Base-by-base conservation (phyloP, 106 monocot species). In the Phalaenopsis equestris region DNA sequence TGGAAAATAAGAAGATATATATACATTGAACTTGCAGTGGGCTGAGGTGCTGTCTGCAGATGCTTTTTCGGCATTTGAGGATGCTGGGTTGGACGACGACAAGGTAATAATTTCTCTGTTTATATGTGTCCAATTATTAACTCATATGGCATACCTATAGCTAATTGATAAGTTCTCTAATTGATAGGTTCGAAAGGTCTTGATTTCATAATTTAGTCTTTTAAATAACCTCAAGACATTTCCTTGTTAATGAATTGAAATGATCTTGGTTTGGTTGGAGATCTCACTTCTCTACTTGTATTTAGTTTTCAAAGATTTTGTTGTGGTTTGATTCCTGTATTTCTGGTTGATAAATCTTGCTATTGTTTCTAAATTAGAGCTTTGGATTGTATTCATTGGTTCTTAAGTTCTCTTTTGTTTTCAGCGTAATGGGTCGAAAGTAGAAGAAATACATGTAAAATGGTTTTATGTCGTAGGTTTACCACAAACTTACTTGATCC, bases 41-140 rank as follows among this genome's bases (percentile, higher is more conserved):
- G 98, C 94, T 42, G 98, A 94, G 77, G 98, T 99, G 23, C 80
- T 99, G 65, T 93, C 98, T 77, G 98, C 98, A 58, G 98, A 99
- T 87, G 98, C 98, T 74, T 94, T 99, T 77, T 99, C 98, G 19
- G 94, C 98, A 56, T 99, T 99, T 87, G 98, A 99, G 79, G 98
- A 99, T 87, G 92, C 84, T 82, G 98, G 98, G 18, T 86, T 99
- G 76, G 93, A 99, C 68, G 83, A 86, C 78, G 87, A 90, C 16
- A 86, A 90, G 98, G 98, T 99, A 84, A 81, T 41, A 17, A 19
- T 74, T 42, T 1, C 2, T 43, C 18, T 73, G 73, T 16, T 42
- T 73, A 7, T 73, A 42, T 2, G 18, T 42, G 43, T 4, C 42
- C 42, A 42, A 42, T 42, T 42, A 73, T 68, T 68, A 37, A 37